Evolutionary conservation across 768 basidiomycete species (phyloP).

Genomic region (Cantharellus anzutake): DNA sequence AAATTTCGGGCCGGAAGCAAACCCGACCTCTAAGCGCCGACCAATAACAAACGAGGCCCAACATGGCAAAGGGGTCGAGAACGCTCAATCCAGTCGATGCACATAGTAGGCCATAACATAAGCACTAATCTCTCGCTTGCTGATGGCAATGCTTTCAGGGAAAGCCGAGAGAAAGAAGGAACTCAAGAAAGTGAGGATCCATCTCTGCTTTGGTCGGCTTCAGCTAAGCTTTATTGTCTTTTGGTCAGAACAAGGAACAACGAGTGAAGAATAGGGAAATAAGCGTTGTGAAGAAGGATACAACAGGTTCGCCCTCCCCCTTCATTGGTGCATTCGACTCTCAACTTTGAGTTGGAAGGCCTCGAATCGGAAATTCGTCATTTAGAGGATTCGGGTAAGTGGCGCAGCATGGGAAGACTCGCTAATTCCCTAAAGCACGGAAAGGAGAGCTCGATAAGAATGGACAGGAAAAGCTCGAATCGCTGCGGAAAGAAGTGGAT

Average conservation of each 20-base stretch:
- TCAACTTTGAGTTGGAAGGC: constrained; percentile 24
- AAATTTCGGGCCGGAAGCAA: not conserved
- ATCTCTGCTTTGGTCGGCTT: not conserved
- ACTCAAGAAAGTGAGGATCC: constrained; percentile 58
- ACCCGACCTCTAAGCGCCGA: not conserved
- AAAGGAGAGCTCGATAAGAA: constrained; percentile 14
- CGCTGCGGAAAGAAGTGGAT: constrained; percentile 59
- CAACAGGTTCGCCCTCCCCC: constrained; percentile 33
- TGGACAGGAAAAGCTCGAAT: constrained; percentile 48
- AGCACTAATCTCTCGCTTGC: not conserved
- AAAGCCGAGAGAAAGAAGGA: constrained; percentile 91
- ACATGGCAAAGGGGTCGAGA: constrained; percentile 21
- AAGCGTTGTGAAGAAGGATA: constrained; percentile 88
- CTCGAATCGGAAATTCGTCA: constrained; percentile 54
- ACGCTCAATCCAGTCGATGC: constrained; percentile 88
- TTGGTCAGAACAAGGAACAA: constrained; percentile 13
- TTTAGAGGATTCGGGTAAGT: constrained; percentile 13
- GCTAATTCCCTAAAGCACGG: constrained; percentile 3
- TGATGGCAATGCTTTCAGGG: constrained; percentile 27
- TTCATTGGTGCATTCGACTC: not conserved
- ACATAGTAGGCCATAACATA: constrained; percentile 29
- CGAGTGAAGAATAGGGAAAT: constrained; percentile 56
- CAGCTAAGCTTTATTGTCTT: constrained; percentile 23
- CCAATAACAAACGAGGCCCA: not conserved
- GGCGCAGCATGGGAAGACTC: not conserved